Evolutionary conservation across 441 rosid species (phyloP), one percentile per base, ranked within the genome.

Genomic region (Arabidopsis lyrata): DNA sequence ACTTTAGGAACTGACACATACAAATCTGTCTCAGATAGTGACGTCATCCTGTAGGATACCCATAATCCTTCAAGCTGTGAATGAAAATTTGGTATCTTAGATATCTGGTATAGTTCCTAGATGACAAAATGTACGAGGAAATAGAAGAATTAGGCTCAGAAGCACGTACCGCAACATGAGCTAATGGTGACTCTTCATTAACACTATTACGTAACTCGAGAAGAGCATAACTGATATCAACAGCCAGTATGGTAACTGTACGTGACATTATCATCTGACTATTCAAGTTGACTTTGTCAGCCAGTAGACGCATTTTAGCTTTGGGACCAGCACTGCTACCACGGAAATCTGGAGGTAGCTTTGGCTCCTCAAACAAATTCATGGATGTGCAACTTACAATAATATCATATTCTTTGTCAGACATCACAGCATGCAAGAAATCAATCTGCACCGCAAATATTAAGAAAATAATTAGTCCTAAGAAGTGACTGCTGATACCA

Each of bases 21-120:
- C 63, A 96, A 91, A 84, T 96, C 98, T 66, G 92, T 86, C 84
- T 96, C 99, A 48, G 95, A 88, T 70, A 87, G 82, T 39, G 98
- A 93, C 70, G 99, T 91, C 90, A 84, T 86, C 48, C 98, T 83
- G 78, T 91, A 96, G 75, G 92, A 86, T 63, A 93, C 96, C 99
- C 99, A 96, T 70, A 96, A 88, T 67, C 96, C 96, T 85, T 96
- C 98, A 73, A 96, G 86, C 99, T 96, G 89, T 82, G 76, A 73
- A 73, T 38, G 22, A 52, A 53, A 63, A 64, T 38, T 64, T 12
- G 59, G 73, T 66, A 66, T 41, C 47, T 68, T 66, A 53, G 47
- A 52, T 65, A 36, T 62, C 14, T 38, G 52, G 34, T 54, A 18
- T 47, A 45, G 66, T 53, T 42, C 61, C 27, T 65, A 65, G 49